Conservation (phyloP, 805 yeast genomes). For the Cyberlindnera americana region DNA sequence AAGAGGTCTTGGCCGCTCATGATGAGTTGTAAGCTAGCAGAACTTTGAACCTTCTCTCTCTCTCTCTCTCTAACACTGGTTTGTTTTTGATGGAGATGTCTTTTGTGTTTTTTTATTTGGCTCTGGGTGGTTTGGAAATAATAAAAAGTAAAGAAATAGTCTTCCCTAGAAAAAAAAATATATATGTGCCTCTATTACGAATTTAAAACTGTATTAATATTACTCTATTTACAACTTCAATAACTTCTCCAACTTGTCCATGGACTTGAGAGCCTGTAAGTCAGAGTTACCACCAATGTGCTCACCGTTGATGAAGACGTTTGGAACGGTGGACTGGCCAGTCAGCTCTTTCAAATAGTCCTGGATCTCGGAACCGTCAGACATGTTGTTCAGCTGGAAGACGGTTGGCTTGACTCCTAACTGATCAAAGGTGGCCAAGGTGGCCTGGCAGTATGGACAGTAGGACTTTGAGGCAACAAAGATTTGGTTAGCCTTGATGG, state of each 20-base stretch:
- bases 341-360: conserved; percentile 71
- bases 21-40: conserved; percentile 18
- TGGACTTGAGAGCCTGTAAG: conserved; percentile 63
- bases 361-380: conserved; percentile 82
- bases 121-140: too few species aligned
- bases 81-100: neutral
- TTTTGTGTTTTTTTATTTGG: too few species aligned
- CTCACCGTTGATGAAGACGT: conserved; percentile 82
- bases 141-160: neutral
- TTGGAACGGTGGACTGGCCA: conserved; percentile 93
- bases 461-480: conserved; percentile 81
- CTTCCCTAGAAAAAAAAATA: too few species aligned
- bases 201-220: too few species aligned
- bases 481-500: conserved; percentile 62
- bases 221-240: conserved; percentile 28
- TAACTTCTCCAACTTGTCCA: conserved; percentile 52
- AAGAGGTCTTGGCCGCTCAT: conserved; percentile 11
- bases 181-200: too few species aligned
- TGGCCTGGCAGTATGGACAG: conserved; percentile 61
- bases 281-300: conserved; percentile 96
- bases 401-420: conserved; percentile 43
- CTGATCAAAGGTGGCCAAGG: conserved; percentile 37
- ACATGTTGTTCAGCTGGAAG: conserved; percentile 44
- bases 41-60: too few species aligned
- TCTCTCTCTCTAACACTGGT: neutral